Evolutionary conservation across 148 eudicot genomes (phyloP).

Genomic region (Spergularia marina): DNA sequence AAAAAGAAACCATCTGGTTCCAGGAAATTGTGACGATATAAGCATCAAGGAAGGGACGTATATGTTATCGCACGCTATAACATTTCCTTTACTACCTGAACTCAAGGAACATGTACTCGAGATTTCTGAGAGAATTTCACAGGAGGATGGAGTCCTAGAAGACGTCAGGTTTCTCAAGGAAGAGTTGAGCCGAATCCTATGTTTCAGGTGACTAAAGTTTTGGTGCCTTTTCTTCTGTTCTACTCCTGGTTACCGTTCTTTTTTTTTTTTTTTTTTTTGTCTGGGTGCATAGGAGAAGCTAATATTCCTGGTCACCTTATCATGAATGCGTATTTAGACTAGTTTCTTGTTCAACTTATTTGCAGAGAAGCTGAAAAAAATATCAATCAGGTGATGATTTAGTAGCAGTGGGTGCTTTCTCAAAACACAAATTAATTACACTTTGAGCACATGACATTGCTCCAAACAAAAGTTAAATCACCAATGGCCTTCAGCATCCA

Average conservation of each 20-base stretch:
- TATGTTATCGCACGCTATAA: constrained; percentile 47
- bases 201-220: constrained; percentile 9
- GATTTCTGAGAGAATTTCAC: constrained; percentile 54
- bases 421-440: too few species aligned
- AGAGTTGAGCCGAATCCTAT: constrained; percentile 28
- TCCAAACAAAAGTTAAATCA: too few species aligned
- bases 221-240: neutral
- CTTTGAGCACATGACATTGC: too few species aligned
- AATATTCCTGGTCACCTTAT: neutral
- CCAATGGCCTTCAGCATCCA: too few species aligned
- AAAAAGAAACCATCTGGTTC: constrained; percentile 53
- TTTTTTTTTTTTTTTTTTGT: too few species aligned
- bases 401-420: too few species aligned
- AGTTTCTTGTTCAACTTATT: too few species aligned
- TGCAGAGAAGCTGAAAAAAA: too few species aligned
- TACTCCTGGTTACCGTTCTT: too few species aligned
- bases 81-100: constrained; percentile 46
- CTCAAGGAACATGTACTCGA: constrained; percentile 55
- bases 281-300: too few species aligned
- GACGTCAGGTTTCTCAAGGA: constrained; percentile 53
- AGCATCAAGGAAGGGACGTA: constrained; percentile 53
- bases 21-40: constrained; percentile 44
- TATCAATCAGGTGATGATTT: too few species aligned
- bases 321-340: too few species aligned
- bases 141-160: constrained; percentile 62